Percentiles rank a stretch among this genome's conserved stretches.
These are phyloP conservation scores for Fallopia convolvulus DNA, from an alignment of 148 eudicot species.

Conservation along the genomic window DNA sequence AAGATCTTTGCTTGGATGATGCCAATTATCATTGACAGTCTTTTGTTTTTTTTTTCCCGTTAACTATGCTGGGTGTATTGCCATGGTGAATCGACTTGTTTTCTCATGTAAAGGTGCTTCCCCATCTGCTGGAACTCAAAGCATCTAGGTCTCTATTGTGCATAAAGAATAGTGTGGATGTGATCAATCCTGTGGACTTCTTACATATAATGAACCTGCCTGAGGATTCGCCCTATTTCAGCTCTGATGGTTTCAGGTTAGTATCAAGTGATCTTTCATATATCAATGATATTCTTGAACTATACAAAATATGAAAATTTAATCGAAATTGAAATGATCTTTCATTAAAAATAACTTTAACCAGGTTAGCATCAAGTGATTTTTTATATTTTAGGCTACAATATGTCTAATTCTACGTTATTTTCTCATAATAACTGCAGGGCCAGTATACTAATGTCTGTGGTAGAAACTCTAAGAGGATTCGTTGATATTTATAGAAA, in stretches of 20 bases:
- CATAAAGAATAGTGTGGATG: conserved; percentile 33
- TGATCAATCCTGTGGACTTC: conserved; percentile 58
- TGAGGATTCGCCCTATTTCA: conserved; percentile 60
- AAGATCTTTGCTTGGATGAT: background rate
- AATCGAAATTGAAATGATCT: background rate
- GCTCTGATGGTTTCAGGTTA: conserved; percentile 66
- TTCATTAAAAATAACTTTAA: background rate
- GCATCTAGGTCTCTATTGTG: conserved; percentile 40
- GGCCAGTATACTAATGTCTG: conserved; percentile 58
- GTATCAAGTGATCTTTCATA: conserved; percentile 12
- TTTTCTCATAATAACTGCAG: conserved; percentile 29
- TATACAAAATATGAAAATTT: background rate
- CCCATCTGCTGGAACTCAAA: conserved; percentile 60
- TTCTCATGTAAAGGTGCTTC: conserved; percentile 25
- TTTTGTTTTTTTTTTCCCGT: background rate
- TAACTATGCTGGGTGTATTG: background rate
- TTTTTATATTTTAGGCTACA: background rate
- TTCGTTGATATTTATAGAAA: conserved; percentile 44
- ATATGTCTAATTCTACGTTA: background rate
- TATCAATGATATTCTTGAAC: background rate
- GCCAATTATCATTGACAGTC: background rate
- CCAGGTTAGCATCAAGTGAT: too few relatives aligned
- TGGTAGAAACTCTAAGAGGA: conserved; percentile 53
- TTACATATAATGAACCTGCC: conserved; percentile 61
- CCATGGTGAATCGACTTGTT: conserved; percentile 9